phyloP scores from a whole-genome alignment of 768 basidiomycete species.

The Amylocystis lapponica region DNA sequence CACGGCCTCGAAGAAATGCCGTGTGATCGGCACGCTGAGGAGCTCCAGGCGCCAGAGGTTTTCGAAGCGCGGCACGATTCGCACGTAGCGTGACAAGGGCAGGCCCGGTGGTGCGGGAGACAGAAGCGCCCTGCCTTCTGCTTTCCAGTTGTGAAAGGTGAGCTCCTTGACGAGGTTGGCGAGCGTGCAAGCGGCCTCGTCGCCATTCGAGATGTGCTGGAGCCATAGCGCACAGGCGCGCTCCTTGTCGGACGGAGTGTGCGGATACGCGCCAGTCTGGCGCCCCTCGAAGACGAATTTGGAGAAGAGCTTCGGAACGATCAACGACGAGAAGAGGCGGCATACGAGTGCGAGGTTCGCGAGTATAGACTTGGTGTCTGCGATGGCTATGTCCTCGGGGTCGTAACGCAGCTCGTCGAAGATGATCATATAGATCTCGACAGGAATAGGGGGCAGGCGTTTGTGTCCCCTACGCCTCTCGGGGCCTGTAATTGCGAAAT shows the following conservation, averaged over 20 bases:
- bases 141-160: neutral
- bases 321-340: constrained; percentile 3
- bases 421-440: constrained; percentile 6
- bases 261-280: neutral
- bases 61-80: neutral
- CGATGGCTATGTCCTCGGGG: neutral
- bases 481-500: constrained; percentile 1
- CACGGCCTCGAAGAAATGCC: neutral
- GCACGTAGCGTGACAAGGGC: neutral
- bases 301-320: constrained; percentile 4
- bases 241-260: neutral
- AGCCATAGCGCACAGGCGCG: neutral
- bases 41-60: constrained; percentile 1
- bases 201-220: neutral
- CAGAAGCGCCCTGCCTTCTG: neutral
- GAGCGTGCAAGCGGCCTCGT: neutral
- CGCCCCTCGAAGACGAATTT: neutral
- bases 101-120: neutral
- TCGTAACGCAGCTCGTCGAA: neutral
- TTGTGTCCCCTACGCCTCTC: neutral
- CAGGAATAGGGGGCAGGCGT: neutral
- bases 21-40: neutral
- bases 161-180: constrained; percentile 1
- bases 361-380: neutral
- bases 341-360: constrained; percentile 2